phyloP scores from a whole-genome alignment of 192 early-diverging fungal genomes.

The Linnemannia hyalina region DNA sequence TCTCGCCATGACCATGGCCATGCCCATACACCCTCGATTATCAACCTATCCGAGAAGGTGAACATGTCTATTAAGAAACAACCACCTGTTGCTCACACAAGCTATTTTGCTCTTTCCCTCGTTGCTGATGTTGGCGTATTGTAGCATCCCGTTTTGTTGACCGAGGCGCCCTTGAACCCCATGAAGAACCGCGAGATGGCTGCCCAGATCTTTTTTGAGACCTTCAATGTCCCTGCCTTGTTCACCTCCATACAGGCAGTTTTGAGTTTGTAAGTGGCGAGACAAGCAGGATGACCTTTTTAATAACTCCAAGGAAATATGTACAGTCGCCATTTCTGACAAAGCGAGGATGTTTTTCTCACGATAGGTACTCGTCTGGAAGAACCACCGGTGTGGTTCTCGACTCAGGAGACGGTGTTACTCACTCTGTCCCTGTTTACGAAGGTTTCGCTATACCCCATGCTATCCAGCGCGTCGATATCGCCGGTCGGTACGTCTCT shows the following conservation, averaged over 20 bases:
- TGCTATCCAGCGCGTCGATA: slow-evolving; percentile 92
- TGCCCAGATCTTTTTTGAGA: slow-evolving; percentile 98
- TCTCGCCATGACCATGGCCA: slow-evolving; percentile 19
- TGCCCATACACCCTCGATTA: slow-evolving; percentile 14
- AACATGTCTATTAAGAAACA: slow-evolving; percentile 14
- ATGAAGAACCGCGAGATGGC: slow-evolving; percentile 92
- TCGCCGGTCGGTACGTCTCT: slow-evolving; percentile 79
- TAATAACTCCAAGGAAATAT: background rate
- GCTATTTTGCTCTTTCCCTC: background rate
- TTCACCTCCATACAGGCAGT: slow-evolving; percentile 98
- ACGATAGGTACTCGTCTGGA: slow-evolving; percentile 89
- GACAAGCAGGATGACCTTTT: background rate
- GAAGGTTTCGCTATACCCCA: slow-evolving; percentile 97
- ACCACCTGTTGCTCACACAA: background rate
- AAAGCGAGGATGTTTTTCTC: background rate
- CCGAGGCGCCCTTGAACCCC: slow-evolving; percentile 97
- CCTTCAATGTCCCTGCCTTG: slow-evolving; percentile 98
- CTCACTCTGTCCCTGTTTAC: slow-evolving; percentile 95
- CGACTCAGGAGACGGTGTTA: slow-evolving; percentile 96
- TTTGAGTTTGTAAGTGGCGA: slow-evolving; percentile 82
- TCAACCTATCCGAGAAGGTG: slow-evolving; percentile 8
- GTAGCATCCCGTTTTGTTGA: slow-evolving; percentile 96
- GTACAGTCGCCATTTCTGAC: background rate
- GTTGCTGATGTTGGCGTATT: background rate
- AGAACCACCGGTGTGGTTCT: slow-evolving; percentile 97